These are phyloP conservation scores for Pisolithus orientalis DNA, from an alignment of 768 basidiomycete genomes.

Conservation along the genomic window DNA sequence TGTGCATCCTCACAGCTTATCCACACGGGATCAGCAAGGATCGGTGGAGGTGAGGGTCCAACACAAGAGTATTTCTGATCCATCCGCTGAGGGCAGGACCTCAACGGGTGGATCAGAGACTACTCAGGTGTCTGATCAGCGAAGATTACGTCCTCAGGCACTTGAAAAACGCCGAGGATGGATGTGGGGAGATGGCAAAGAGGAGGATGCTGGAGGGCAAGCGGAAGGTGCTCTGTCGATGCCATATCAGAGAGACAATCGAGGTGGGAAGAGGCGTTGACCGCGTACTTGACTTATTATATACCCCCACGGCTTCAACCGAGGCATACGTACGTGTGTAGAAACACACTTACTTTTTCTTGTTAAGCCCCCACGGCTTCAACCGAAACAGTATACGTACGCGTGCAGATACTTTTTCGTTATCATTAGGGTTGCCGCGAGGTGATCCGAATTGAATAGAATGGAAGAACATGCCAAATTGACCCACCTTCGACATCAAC, in stretches of 20 bases:
- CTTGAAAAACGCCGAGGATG: neutral
- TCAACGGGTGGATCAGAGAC: constrained; percentile 2
- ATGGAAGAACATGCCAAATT: no score
- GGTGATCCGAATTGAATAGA: no score
- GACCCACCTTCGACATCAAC: no score
- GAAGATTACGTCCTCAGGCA: neutral
- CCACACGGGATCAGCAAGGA: neutral
- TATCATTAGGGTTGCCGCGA: no score
- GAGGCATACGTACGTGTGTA: neutral
- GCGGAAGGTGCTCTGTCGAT: neutral
- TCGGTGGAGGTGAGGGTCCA: constrained; percentile 33
- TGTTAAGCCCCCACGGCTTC: neutral
- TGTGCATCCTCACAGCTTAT: neutral
- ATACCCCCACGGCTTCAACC: constrained; percentile 1
- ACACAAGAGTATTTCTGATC: constrained; percentile 70
- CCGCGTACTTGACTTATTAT: neutral
- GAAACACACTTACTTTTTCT: neutral
- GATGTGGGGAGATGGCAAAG: neutral
- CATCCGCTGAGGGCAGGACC: neutral
- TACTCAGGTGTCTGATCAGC: neutral
- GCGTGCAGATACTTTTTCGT: no score
- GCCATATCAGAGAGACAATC: neutral
- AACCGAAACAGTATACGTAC: neutral
- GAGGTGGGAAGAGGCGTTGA: neutral
- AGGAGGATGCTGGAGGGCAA: neutral